Percentiles rank a stretch among this genome's conserved stretches.
Conservation (phyloP, 371 early-diverging fungal genomes). For the Rhizopus delemar region DNA sequence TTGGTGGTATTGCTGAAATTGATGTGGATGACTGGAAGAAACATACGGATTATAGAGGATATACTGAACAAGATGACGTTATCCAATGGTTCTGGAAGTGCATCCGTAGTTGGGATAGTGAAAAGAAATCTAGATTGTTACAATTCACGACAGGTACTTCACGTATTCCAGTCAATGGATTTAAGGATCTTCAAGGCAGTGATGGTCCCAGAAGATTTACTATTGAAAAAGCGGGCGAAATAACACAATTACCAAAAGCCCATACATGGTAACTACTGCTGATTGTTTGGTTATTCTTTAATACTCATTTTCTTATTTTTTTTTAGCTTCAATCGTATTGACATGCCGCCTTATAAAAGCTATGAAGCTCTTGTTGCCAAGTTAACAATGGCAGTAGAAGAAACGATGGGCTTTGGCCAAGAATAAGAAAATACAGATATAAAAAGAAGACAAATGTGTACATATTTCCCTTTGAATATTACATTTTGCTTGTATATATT, state of each 20-base stretch:
- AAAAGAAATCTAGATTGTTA: slow-evolving; percentile 91
- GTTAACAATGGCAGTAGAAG: slow-evolving; percentile 90
- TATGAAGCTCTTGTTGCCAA: slow-evolving; percentile 75
- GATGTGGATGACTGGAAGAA: slow-evolving; percentile 99
- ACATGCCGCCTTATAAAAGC: slow-evolving; percentile 89
- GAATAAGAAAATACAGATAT: slow-evolving; percentile 45
- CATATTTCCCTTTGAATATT: background rate
- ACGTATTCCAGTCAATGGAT: slow-evolving; percentile 97
- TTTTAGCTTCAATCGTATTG: slow-evolving; percentile 90
- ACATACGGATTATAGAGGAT: slow-evolving; percentile 97
- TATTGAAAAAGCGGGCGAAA: slow-evolving; percentile 93
- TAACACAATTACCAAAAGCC: slow-evolving; percentile 83
- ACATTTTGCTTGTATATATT: background rate
- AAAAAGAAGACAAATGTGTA: background rate
- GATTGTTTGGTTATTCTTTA: background rate
- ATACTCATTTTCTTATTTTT: background rate
- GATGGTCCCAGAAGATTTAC: slow-evolving; percentile 96
- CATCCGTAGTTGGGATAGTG: slow-evolving; percentile 85
- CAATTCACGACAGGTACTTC: slow-evolving; percentile 99
- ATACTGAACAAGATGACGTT: slow-evolving; percentile 94
- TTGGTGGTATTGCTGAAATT: slow-evolving; percentile 98
- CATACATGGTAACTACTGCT: slow-evolving; percentile 82
- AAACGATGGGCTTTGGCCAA: slow-evolving; percentile 86
- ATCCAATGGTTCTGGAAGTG: slow-evolving; percentile 98
- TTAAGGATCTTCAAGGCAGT: slow-evolving; percentile 95